phyloP scores from a whole-genome alignment of 2,329 filamentous ascomycete genomes.

The Calcarisporium arbuscula region DNA sequence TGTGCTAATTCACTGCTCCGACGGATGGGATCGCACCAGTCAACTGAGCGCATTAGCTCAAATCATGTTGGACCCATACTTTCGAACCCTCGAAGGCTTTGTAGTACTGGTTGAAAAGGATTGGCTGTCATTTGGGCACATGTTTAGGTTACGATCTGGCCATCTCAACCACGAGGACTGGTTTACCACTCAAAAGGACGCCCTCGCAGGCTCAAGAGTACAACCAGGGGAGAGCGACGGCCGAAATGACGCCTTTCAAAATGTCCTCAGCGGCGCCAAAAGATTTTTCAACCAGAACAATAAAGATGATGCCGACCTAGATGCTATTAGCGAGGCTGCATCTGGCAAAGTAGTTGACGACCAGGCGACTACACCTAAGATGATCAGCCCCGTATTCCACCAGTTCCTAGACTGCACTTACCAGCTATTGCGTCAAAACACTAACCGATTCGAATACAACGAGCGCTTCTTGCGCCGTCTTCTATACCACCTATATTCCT shows the following conservation, averaged over 20 bases:
- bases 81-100: slow-evolving; percentile 88
- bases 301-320: slow-evolving; percentile 55
- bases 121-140: slow-evolving; percentile 95
- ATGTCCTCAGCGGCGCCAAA: slow-evolving; percentile 77
- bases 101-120: slow-evolving; percentile 94
- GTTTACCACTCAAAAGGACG: slow-evolving; percentile 84
- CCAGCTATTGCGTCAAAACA: slow-evolving; percentile 79
- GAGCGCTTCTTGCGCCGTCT: slow-evolving; percentile 85
- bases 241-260: slow-evolving; percentile 72
- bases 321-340: slow-evolving; percentile 36
- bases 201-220: slow-evolving; percentile 56
- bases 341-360: slow-evolving; percentile 38
- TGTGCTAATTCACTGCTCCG: slow-evolving; percentile 94
- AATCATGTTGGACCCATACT: slow-evolving; percentile 92
- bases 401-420: slow-evolving; percentile 95
- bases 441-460: slow-evolving; percentile 90
- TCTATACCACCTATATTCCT: slow-evolving; percentile 90
- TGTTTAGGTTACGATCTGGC: slow-evolving; percentile 90
- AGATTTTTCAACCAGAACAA: slow-evolving; percentile 80
- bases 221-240: slow-evolving; percentile 57
- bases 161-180: slow-evolving; percentile 87
- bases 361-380: slow-evolving; percentile 74
- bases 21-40: slow-evolving; percentile 96
- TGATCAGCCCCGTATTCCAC: slow-evolving; percentile 94
- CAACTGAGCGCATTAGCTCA: slow-evolving; percentile 89